A percentile compares a stretch with the other conserved stretches of the same genome.
Conservation (phyloP, 257 asterid species). For the Nicotiana obtusifolia region DNA sequence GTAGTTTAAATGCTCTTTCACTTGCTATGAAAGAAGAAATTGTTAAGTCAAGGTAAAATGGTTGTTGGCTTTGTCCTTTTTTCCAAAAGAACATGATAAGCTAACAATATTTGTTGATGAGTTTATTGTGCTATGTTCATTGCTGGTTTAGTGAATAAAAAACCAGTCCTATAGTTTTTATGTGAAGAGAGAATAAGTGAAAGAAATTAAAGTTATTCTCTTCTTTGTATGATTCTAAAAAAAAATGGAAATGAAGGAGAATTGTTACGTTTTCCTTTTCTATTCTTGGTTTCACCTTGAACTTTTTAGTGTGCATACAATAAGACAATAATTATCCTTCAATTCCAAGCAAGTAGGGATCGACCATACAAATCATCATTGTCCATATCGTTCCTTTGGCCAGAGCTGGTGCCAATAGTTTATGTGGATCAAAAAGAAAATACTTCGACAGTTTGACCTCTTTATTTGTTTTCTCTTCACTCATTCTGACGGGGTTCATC, state of each 20-base stretch:
- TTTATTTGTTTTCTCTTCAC: too few species aligned
- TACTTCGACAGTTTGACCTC: too few species aligned
- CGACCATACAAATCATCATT: too few species aligned
- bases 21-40: slow-evolving; percentile 85
- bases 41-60: slow-evolving; percentile 33
- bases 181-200: too few species aligned
- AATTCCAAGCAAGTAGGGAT: neutral
- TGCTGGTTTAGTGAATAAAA: slow-evolving; percentile 20
- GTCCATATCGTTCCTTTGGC: too few species aligned
- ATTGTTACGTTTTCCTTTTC: neutral
- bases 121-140: neutral
- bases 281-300: neutral
- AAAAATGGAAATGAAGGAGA: neutral
- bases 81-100: neutral
- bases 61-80: neutral
- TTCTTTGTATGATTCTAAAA: neutral
- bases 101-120: neutral
- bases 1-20: slow-evolving; percentile 56
- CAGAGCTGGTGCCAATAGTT: too few species aligned
- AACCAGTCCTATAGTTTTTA: slow-evolving; percentile 1
- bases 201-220: too few species aligned
- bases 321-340: neutral
- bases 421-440: too few species aligned
- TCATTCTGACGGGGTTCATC: too few species aligned
- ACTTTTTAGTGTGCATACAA: neutral